Evolutionary conservation across 768 basidiomycete genomes (phyloP), one percentile per base, ranked within the genome.

Genomic region (Suillus lakei): DNA sequence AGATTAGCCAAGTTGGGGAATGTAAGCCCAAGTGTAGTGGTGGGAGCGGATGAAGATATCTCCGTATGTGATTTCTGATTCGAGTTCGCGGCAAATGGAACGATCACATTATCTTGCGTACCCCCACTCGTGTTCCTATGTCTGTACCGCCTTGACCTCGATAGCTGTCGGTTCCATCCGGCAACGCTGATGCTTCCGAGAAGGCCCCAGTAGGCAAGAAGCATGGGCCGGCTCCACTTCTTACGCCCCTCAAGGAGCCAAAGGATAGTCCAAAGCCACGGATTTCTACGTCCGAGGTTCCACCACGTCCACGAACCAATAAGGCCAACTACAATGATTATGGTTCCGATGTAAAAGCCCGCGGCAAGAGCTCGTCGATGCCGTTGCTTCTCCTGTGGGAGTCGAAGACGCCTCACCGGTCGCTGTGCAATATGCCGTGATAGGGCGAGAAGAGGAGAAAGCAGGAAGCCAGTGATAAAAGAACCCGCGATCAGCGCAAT

Each of bases 301-400:
- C 95, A 93, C 62, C 88, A 84, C n/a, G 92, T 89, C 98, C 98
- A 99, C 46, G 91, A 83, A 13, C 96, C 98, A 59, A 99, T 89
- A 30, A 95, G 78, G 1, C 93, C 91, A 12, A 86, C 88, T 32
- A 98, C 86, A 70, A 98, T 88, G 65, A 95, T 76, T 46, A 89
- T 76, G 3, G 92, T 82, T 36, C 95, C 94, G 34, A 82, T 76
- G 73, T 95, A 95, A 79, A 98, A 96, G 1, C 88, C 94, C 36
- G 88, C 80, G 8, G 98, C 98, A 59, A 97, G 88, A 39, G 89
- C 86, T 21, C 92, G 88, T 43, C 92, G 90, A 71, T 96, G 91
- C 13, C 88, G 85, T 53, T 88, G 84, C 72, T 95, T 95, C 74
- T 96, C 91, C 62, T 91, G 85, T 0, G 95, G 96, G 73, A 84